Base-by-base conservation (phyloP, 2,329 filamentous ascomycete genomes). In the Ceratocystis lukuohia region DNA sequence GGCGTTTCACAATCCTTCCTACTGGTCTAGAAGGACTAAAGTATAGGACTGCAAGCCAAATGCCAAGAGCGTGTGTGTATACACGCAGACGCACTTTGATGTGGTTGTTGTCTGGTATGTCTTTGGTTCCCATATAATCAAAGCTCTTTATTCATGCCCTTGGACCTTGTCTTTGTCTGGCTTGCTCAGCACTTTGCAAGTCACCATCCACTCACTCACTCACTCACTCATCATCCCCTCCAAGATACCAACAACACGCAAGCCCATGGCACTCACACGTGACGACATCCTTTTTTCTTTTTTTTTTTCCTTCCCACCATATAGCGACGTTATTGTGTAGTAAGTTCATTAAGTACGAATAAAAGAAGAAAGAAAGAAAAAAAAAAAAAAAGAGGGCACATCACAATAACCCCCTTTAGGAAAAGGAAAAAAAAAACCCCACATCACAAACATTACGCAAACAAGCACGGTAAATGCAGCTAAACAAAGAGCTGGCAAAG, bases 1-100 rank as follows among this genome's bases (percentile, higher is more conserved):
- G 8, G 59, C 20, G 59, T 62, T 62, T 62, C 33, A 62, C 59
- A 62, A 62, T 22, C 33, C 59, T 62, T 62, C 59, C 59, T 62
- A 15, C 33, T 8, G 45, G 33, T 20, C 17, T 12, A 62, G 53
- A 3, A 48, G 46, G 20, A n/a, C 53, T 5, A 5, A 57, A 22
- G 53, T 12, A 15, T 17, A 5, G 17, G 15, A 17, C 6, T 33
- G 4, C 53, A 57, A 7, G 25, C 48, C 37, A 41, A 41, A 12
- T 41, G 37, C 37, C 37, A 41, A 41, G 37, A 12, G 4, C 12
- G 3, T 41, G 22, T 50, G 28, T 41, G 22, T 50, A 50, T 22
- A 48, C 20, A 50, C 1, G 20, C n/a, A 50, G 17, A 50, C 48
- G 22, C 20, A 50, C 48, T 8, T 48, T 48, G n/a, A 7, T 41